Evolutionary conservation across 2,329 filamentous ascomycete genomes (phyloP), one percentile per base, ranked within the genome.

Genomic region (Hypoxylon sp.): DNA sequence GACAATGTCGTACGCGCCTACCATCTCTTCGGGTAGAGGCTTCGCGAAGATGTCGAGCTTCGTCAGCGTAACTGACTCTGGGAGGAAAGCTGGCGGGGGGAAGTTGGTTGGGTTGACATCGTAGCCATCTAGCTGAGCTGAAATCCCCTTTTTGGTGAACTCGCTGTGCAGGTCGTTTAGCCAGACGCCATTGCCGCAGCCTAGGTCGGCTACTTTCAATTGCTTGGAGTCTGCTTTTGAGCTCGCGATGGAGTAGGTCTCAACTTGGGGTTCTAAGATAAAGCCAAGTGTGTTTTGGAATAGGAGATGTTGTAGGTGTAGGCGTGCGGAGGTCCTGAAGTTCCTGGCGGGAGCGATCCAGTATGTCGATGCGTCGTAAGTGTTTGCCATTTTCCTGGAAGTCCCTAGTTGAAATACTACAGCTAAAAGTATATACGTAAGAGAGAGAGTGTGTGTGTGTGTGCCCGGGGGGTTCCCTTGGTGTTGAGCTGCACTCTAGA

Each of bases 291-390:
- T 74, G 37, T 73, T 74, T 46, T 75, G 70, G 52, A 62, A 65
- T 8, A 75, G 67, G n/a, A 58, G 57, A 45, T 76, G 74, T 27
- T 75, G 73, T 0, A 76, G 60, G 25, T 74, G 72, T 39, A 75
- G 70, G 4, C 71, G 69, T 1, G 71, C 69, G 0, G 73, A 73
- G 5, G 69, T 52, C 14, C 69, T 63, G 37, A 71, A 74, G 56
- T 74, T 73, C 23, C 70, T 61, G 4, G 61, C 66, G 1, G 71
- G 71, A 0, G 68, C 67, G 7, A 46, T 9, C 73, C 71, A 73
- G 56, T 55, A 73, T 0, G 53, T 58, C 7, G 59, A 32, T 3
- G 57, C n/a, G 16, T 64, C 60, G 12, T 64, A 30, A 14, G 30
- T 2, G 16, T 39, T n/a, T 39, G 34, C 5, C 34, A 39, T 39